A percentile compares a stretch with the other conserved stretches of the same genome.
Evolutionary conservation across 2,329 filamentous ascomycete genomes (phyloP).

Genomic region (Colletotrichum lentis): DNA sequence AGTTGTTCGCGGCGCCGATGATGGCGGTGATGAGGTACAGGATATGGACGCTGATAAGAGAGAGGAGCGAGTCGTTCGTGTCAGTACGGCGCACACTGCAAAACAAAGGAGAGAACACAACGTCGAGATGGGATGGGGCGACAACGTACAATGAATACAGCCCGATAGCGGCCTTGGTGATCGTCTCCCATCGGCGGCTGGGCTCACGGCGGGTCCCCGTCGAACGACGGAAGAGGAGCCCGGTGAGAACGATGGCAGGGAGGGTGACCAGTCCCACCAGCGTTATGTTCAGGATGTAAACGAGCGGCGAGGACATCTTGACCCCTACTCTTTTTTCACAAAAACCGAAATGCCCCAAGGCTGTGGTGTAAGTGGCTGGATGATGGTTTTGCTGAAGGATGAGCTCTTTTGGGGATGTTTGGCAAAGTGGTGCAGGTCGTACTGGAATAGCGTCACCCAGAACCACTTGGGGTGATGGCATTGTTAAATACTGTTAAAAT

Average conservation of each 20-base stretch:
- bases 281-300: slow-evolving; percentile 31
- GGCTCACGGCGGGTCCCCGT: slow-evolving; percentile 40
- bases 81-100: slow-evolving; percentile 13
- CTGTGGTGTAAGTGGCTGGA: not conserved
- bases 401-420: not conserved
- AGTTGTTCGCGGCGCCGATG: too few relatives aligned
- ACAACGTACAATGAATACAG: slow-evolving; percentile 42
- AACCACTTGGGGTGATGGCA: not conserved
- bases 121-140: not conserved
- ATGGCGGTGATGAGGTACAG: not conserved
- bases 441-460: not conserved
- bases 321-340: not conserved
- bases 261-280: slow-evolving; percentile 38
- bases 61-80: not conserved
- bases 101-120: not conserved
- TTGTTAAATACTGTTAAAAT: not conserved
- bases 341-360: too few relatives aligned
- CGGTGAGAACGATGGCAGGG: slow-evolving; percentile 39
- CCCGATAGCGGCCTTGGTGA: slow-evolving; percentile 41
- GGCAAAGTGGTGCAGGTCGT: not conserved
- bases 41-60: not conserved
- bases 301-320: not conserved
- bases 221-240: slow-evolving; percentile 40
- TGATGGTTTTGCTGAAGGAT: too few relatives aligned
- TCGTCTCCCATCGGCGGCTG: slow-evolving; percentile 41